Percentiles rank a stretch among this genome's conserved stretches.
Evolutionary conservation across 2,329 filamentous ascomycete species (phyloP).

Genomic region (Exophiala viscosa): DNA sequence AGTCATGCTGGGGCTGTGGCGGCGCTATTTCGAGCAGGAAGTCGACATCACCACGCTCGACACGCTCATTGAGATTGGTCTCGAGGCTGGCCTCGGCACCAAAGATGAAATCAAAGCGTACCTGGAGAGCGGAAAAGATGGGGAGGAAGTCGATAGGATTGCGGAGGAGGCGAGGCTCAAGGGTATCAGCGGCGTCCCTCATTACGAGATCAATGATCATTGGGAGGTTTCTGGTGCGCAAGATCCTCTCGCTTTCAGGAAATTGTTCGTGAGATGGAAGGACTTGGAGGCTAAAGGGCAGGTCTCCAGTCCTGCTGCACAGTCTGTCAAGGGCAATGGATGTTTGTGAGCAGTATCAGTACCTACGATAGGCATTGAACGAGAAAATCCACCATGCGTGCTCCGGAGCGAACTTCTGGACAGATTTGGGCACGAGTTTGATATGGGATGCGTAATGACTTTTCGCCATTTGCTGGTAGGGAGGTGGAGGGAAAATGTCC

Average conservation of each 20-base stretch:
- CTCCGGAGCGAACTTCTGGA: no score
- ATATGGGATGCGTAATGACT: no score
- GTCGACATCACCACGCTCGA: conserved; percentile 59
- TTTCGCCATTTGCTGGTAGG: no score
- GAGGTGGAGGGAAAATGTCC: no score
- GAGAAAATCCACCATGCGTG: no score
- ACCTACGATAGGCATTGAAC: not conserved
- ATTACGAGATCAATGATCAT: conserved; percentile 63
- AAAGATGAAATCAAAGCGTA: conserved; percentile 51
- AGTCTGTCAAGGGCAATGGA: conserved; percentile 10
- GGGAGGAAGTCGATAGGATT: conserved; percentile 55
- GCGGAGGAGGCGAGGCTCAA: conserved; percentile 50
- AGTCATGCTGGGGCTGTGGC: conserved; percentile 62
- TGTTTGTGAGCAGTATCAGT: conserved; percentile 11
- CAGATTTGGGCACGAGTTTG: no score
- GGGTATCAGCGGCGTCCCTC: conserved; percentile 66
- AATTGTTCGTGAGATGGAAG: conserved; percentile 62
- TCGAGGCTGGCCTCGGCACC: conserved; percentile 45
- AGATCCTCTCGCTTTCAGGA: conserved; percentile 63
- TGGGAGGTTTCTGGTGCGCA: conserved; percentile 69
- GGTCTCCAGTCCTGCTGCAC: conserved; percentile 1
- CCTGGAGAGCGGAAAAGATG: conserved; percentile 54
- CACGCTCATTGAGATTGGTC: conserved; percentile 52
- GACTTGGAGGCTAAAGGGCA: conserved; percentile 32
- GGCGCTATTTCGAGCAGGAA: conserved; percentile 62